These are phyloP conservation scores for Ampelocalamus luodianensis DNA, from an alignment of 176 grass and related monocot species.

Conservation along the genomic window DNA sequence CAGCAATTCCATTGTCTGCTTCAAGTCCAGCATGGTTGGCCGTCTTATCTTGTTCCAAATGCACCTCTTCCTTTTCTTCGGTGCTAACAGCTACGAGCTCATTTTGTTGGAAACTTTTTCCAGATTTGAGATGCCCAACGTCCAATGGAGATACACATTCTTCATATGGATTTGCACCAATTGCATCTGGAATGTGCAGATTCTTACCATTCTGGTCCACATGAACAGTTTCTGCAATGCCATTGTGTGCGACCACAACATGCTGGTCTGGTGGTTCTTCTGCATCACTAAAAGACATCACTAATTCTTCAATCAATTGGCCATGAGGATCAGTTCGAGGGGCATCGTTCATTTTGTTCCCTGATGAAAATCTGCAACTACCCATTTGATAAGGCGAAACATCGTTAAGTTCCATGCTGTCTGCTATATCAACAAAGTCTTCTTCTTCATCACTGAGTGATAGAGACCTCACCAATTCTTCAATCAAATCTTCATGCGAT, in stretches of 20 bases:
- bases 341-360: conserved; percentile 29
- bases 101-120: conserved; percentile 17
- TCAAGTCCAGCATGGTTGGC: neutral
- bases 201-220: conserved; percentile 23
- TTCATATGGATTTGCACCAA: conserved; percentile 44
- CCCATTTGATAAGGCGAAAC: conserved; percentile 44
- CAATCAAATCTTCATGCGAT: conserved; percentile 54
- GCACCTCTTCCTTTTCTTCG: conserved; percentile 46
- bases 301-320: conserved; percentile 59
- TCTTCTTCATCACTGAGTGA: conserved; percentile 54
- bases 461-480: conserved; percentile 59
- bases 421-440: conserved; percentile 38
- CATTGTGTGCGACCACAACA: neutral
- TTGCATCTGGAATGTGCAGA: conserved; percentile 1
- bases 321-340: conserved; percentile 46
- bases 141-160: conserved; percentile 51
- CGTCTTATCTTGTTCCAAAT: conserved; percentile 24
- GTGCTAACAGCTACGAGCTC: conserved; percentile 1
- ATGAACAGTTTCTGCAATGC: neutral
- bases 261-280: conserved; percentile 38
- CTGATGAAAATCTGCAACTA: conserved; percentile 41
- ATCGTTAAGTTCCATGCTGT: conserved; percentile 43
- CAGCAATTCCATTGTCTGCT: conserved; percentile 14
- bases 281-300: conserved; percentile 55
- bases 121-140: conserved; percentile 22